These are phyloP conservation scores for Fusarium mexicanum DNA, from an alignment of 2,329 filamentous ascomycete species.

Conservation along the genomic window DNA sequence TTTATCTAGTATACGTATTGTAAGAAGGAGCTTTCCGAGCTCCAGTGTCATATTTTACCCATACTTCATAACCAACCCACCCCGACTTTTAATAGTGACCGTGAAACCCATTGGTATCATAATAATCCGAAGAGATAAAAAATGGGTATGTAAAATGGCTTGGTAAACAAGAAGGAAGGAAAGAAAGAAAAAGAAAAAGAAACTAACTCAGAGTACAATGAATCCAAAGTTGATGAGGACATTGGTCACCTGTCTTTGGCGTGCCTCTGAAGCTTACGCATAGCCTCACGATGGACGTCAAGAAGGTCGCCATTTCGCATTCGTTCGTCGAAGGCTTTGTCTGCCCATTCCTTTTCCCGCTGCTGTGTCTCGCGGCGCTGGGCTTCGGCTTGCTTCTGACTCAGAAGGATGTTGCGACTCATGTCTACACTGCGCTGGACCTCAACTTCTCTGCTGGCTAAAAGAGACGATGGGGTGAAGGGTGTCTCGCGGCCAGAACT, in stretches of 20 bases:
- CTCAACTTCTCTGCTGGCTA: conserved; percentile 51
- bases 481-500: conserved; percentile 52
- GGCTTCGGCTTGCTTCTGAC: conserved; percentile 70
- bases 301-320: conserved; percentile 82
- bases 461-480: conserved; percentile 48
- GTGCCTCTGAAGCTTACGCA: conserved; percentile 78
- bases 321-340: conserved; percentile 74
- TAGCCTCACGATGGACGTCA: conserved; percentile 79
- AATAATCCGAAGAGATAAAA: conserved; percentile 28
- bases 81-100: conserved; percentile 21
- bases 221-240: background rate
- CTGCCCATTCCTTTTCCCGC: conserved; percentile 65
- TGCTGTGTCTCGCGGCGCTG: conserved; percentile 67
- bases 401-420: conserved; percentile 65
- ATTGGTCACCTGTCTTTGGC: conserved; percentile 47
- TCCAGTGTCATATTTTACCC: conserved; percentile 27
- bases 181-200: conserved; percentile 19
- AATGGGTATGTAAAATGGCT: conserved; percentile 23
- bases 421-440: conserved; percentile 61
- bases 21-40: conserved; percentile 10
- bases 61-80: conserved; percentile 17
- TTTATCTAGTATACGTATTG: conserved; percentile 25
- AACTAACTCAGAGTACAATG: background rate
- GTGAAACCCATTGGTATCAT: conserved; percentile 44
- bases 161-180: background rate